These are phyloP conservation scores for Drechmeria coniospora DNA, from an alignment of 2,329 filamentous ascomycete species.

Conservation along the genomic window DNA sequence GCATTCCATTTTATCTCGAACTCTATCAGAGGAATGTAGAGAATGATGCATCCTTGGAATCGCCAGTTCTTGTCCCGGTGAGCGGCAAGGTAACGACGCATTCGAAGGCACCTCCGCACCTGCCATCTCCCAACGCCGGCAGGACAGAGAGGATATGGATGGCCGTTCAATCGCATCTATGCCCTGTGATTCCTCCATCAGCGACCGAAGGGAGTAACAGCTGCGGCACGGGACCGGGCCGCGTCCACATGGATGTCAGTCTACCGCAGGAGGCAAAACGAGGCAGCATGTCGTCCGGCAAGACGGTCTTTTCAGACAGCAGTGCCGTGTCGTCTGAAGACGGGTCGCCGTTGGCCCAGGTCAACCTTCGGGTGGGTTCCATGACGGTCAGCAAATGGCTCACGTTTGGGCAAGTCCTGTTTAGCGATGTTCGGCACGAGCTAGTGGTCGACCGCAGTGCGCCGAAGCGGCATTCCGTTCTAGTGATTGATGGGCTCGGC, in stretches of 20 bases:
- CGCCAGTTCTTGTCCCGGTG: constrained; percentile 27
- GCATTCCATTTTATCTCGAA: constrained; percentile 40
- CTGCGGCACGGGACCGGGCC: not conserved
- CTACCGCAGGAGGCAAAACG: constrained; percentile 10
- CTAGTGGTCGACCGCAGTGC: constrained; percentile 29
- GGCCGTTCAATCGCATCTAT: constrained; percentile 26
- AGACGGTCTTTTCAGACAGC: constrained; percentile 24
- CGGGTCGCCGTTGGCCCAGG: constrained; percentile 49
- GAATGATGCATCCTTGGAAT: constrained; percentile 26
- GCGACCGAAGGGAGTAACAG: constrained; percentile 22
- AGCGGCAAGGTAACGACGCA: constrained; percentile 15
- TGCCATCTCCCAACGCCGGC: constrained; percentile 39
- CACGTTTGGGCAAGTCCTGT: constrained; percentile 68
- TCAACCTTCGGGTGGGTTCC: constrained; percentile 64
- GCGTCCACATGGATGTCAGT: not conserved
- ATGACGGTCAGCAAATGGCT: constrained; percentile 83
- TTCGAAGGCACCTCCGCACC: constrained; percentile 22
- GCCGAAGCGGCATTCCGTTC: constrained; percentile 41
- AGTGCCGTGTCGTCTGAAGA: constrained; percentile 36
- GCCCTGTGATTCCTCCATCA: constrained; percentile 27
- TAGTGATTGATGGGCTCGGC: constrained; percentile 73
- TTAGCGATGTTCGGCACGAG: constrained; percentile 64
- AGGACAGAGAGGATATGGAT: constrained; percentile 37
- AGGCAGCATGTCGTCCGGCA: constrained; percentile 17
- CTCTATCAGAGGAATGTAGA: constrained; percentile 23